Evolutionary conservation across 2,329 filamentous ascomycete species (phyloP).

Genomic region (Coniochaeta ligniaria): DNA sequence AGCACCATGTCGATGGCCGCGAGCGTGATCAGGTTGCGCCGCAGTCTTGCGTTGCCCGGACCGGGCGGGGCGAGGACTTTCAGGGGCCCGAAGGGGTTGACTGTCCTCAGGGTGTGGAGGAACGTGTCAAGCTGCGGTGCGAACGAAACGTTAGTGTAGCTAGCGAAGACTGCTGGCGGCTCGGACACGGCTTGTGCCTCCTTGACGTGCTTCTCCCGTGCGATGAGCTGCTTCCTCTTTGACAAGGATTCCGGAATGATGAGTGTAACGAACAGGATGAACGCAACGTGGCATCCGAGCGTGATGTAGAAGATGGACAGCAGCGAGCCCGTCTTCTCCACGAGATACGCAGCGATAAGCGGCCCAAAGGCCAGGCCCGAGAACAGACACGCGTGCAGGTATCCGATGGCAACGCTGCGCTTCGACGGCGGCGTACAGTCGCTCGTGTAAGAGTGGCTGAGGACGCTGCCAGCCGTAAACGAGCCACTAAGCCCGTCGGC

Average conservation of each 20-base stretch:
- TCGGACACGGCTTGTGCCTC: slow-evolving; percentile 16
- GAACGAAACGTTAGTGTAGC: slow-evolving; percentile 5
- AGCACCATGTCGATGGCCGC: slow-evolving; percentile 75
- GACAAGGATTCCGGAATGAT: slow-evolving; percentile 81
- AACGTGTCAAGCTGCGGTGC: slow-evolving; percentile 13
- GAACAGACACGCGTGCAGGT: slow-evolving; percentile 85
- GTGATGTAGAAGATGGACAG: slow-evolving; percentile 81
- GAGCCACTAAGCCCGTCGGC: slow-evolving; percentile 83
- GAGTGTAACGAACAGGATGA: slow-evolving; percentile 64
- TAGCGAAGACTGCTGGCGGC: slow-evolving; percentile 3
- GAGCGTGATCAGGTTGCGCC: slow-evolving; percentile 76
- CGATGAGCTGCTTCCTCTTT: slow-evolving; percentile 60
- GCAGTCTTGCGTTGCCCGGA: slow-evolving; percentile 52
- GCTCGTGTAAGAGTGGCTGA: slow-evolving; percentile 79
- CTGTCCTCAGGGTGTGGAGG: slow-evolving; percentile 30
- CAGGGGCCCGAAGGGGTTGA: slow-evolving; percentile 71
- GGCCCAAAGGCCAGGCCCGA: slow-evolving; percentile 84
- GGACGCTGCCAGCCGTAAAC: slow-evolving; percentile 71
- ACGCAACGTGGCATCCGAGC: slow-evolving; percentile 63
- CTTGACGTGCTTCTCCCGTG: slow-evolving; percentile 58
- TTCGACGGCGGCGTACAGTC: slow-evolving; percentile 79
- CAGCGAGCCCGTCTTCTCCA: slow-evolving; percentile 67
- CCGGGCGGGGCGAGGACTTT: slow-evolving; percentile 70
- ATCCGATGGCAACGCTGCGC: slow-evolving; percentile 78
- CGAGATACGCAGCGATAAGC: slow-evolving; percentile 70